These are phyloP conservation scores for Middelhovenomyces tepae DNA, from an alignment of 805 yeast genomes.

Conservation along the genomic window DNA sequence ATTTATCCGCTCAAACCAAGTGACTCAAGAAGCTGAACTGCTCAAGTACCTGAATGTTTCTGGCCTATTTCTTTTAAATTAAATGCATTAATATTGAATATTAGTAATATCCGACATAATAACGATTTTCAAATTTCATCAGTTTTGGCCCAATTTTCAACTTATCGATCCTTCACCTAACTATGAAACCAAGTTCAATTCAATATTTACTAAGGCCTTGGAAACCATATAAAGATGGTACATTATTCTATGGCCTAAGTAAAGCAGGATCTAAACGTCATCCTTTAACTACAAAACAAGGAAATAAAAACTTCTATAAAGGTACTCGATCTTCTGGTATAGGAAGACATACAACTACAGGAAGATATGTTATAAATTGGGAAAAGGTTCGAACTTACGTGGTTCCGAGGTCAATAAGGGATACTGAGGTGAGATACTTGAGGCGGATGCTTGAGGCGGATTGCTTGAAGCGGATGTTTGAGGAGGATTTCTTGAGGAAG, in stretches of 20 bases:
- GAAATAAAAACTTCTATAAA: slow-evolving; percentile 88
- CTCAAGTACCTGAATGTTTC: too few species aligned
- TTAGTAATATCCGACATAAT: too few species aligned
- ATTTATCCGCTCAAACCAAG: too few species aligned
- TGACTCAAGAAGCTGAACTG: too few species aligned
- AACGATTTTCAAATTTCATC: too few species aligned
- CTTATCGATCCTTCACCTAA: too few species aligned
- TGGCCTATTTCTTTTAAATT: too few species aligned
- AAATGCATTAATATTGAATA: too few species aligned
- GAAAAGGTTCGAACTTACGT: slow-evolving; percentile 82
- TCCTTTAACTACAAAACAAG: slow-evolving; percentile 83
- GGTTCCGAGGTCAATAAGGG: slow-evolving; percentile 46
- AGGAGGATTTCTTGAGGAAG: slow-evolving; percentile 28
- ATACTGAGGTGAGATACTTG: slow-evolving; percentile 17
- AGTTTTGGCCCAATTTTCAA: too few species aligned
- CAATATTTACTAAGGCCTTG: slow-evolving; percentile 70
- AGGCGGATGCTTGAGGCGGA: slow-evolving; percentile 4
- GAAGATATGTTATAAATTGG: slow-evolving; percentile 75
- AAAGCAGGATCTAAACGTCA: slow-evolving; percentile 74
- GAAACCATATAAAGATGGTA: slow-evolving; percentile 77
- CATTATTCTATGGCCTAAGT: slow-evolving; percentile 69
- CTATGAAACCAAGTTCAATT: slow-evolving; percentile 28
- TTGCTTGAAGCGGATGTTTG: background rate
- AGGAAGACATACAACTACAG: slow-evolving; percentile 68
- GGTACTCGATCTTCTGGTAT: slow-evolving; percentile 95